phyloP scores from a whole-genome alignment of 371 early-diverging fungal genomes.

The Apophysomyces elegans region DNA sequence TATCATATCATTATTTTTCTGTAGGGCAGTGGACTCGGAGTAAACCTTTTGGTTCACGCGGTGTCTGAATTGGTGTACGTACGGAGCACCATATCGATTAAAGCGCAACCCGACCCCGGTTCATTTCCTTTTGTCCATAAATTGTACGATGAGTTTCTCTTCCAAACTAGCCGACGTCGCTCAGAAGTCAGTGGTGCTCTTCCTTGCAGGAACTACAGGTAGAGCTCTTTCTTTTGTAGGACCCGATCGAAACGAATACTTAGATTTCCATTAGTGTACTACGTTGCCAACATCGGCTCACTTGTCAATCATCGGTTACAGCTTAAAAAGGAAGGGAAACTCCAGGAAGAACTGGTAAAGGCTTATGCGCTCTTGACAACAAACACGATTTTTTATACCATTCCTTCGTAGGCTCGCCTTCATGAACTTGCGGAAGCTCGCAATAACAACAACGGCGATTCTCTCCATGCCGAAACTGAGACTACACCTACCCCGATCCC shows the following conservation, averaged over 20 bases:
- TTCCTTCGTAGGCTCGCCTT: constrained; percentile 30
- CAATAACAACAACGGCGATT: constrained; percentile 1
- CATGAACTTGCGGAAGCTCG: constrained; percentile 16
- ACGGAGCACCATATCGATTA: background rate
- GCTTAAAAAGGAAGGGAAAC: constrained; percentile 50
- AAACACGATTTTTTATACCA: background rate
- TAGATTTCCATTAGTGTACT: constrained; percentile 60
- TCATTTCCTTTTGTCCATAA: constrained; percentile 15
- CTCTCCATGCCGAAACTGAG: constrained; percentile 46
- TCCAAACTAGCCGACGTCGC: constrained; percentile 52
- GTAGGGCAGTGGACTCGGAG: too few relatives aligned
- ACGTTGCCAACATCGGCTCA: constrained; percentile 79
- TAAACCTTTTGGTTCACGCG: background rate
- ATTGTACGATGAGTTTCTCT: constrained; percentile 35
- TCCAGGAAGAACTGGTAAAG: constrained; percentile 53
- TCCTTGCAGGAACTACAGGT: constrained; percentile 55
- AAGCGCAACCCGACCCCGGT: background rate
- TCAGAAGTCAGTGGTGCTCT: constrained; percentile 51
- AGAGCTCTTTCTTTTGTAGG: background rate
- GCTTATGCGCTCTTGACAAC: background rate
- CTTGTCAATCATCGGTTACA: constrained; percentile 62
- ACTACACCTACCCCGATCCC: constrained; percentile 51
- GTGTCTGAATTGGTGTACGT: background rate
- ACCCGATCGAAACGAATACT: background rate
- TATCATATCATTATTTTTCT: too few relatives aligned